phyloP scores from a whole-genome alignment of 306 rosid genomes.

The Crataegus laevigata region DNA sequence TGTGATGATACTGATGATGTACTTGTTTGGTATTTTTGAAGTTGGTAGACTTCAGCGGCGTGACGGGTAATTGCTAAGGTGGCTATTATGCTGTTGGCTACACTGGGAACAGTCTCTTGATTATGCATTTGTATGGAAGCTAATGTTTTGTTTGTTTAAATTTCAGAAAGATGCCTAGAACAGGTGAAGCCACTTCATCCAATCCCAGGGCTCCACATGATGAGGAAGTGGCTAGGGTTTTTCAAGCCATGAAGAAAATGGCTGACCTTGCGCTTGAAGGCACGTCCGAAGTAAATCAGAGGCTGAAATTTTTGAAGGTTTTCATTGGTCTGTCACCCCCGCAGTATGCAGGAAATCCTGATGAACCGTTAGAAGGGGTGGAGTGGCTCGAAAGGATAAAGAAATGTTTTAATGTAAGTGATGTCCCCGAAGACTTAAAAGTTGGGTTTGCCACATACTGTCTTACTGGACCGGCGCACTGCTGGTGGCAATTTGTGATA shows the following conservation, averaged over 20 bases:
- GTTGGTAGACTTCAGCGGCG: too few relatives aligned
- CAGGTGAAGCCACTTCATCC: background rate
- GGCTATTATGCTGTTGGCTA: too few relatives aligned
- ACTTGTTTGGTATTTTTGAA: too few relatives aligned
- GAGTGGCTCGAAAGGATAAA: background rate
- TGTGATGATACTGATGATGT: too few relatives aligned
- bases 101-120: too few relatives aligned
- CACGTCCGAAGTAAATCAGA: too few relatives aligned
- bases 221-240: background rate
- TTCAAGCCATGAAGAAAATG: background rate
- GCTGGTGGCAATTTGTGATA: background rate
- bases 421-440: background rate
- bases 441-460: background rate
- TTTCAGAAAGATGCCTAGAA: background rate
- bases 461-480: background rate
- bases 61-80: too few relatives aligned
- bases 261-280: too few relatives aligned
- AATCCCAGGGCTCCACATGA: background rate
- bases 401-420: background rate
- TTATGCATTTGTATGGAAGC: background rate
- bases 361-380: background rate
- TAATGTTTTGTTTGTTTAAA: too few relatives aligned
- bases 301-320: background rate
- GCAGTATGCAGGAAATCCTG: background rate
- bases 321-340: background rate